A percentile compares a stretch with the other conserved stretches of the same genome.
phyloP scores from a whole-genome alignment of 257 asterid genomes.

The Cynanchum wilfordii region DNA sequence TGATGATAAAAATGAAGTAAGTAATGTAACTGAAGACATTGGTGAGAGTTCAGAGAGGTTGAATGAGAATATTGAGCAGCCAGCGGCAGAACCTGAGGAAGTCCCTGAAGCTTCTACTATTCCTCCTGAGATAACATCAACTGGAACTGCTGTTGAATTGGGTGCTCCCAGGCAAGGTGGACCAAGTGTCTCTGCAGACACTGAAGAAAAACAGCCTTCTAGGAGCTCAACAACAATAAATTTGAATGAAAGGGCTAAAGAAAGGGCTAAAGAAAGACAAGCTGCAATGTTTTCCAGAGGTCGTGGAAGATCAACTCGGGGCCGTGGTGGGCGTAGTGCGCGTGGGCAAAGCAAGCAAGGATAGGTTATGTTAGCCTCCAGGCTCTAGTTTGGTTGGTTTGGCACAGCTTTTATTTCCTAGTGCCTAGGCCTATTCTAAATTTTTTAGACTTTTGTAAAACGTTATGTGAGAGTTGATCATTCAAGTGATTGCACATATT shows the following conservation, averaged over 20 bases:
- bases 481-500: not conserved
- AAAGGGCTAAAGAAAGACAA: slow-evolving; percentile 48
- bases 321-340: slow-evolving; percentile 60
- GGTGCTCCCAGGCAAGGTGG: slow-evolving; percentile 47
- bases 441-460: no score
- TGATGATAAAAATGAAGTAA: slow-evolving; percentile 42
- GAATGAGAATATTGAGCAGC: slow-evolving; percentile 35
- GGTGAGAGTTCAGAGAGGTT: slow-evolving; percentile 35
- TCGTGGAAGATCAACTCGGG: slow-evolving; percentile 59
- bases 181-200: slow-evolving; percentile 20
- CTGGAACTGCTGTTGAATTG: slow-evolving; percentile 30
- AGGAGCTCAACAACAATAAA: slow-evolving; percentile 58
- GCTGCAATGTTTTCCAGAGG: slow-evolving; percentile 46
- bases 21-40: slow-evolving; percentile 27
- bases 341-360: slow-evolving; percentile 42
- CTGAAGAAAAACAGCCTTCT: slow-evolving; percentile 27
- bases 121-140: slow-evolving; percentile 34
- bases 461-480: not conserved
- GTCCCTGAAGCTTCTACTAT: slow-evolving; percentile 20
- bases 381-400: not conserved
- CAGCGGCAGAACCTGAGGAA: slow-evolving; percentile 35
- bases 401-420: no score
- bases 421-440: not conserved
- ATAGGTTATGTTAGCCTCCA: not conserved
- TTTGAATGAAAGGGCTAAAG: slow-evolving; percentile 60